Evolutionary conservation across 148 eudicot species (phyloP).

Genomic region (Cornus controversa): DNA sequence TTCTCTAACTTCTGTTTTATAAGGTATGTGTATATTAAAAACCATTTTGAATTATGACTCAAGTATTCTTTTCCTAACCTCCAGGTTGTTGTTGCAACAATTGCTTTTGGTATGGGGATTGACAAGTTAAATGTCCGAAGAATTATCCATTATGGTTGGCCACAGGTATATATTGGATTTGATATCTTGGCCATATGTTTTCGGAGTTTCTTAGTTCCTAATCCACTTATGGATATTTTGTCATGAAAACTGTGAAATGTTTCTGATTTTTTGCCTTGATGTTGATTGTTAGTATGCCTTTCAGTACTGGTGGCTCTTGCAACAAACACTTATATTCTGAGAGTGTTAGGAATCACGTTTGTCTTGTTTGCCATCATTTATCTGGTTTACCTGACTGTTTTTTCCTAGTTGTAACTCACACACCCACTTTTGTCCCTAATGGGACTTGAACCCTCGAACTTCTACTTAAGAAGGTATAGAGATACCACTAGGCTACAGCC

Average conservation of each 20-base stretch:
- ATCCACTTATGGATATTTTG: neutral
- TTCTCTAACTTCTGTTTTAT: neutral
- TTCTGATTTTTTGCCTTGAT: neutral
- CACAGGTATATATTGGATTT: slow-evolving; percentile 42
- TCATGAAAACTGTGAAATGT: neutral
- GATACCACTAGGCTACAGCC: no score
- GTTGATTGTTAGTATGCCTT: neutral
- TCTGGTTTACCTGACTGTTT: neutral
- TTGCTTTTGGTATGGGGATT: slow-evolving; percentile 97
- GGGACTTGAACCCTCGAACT: no score
- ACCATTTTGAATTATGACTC: neutral
- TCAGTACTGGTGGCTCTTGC: neutral
- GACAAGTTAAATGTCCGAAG: slow-evolving; percentile 83
- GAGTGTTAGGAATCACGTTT: neutral
- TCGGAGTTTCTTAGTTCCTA: neutral
- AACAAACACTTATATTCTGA: neutral
- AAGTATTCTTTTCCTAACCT: neutral
- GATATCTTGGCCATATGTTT: slow-evolving; percentile 1
- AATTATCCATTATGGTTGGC: slow-evolving; percentile 93
- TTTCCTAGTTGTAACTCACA: neutral
- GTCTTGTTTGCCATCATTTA: neutral
- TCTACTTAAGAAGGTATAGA: no score
- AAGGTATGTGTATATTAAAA: neutral
- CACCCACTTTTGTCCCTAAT: no score
- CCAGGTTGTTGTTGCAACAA: slow-evolving; percentile 82